These are phyloP conservation scores for Coniochaeta pulveracea DNA, from an alignment of 2,329 filamentous ascomycete species.

Conservation along the genomic window DNA sequence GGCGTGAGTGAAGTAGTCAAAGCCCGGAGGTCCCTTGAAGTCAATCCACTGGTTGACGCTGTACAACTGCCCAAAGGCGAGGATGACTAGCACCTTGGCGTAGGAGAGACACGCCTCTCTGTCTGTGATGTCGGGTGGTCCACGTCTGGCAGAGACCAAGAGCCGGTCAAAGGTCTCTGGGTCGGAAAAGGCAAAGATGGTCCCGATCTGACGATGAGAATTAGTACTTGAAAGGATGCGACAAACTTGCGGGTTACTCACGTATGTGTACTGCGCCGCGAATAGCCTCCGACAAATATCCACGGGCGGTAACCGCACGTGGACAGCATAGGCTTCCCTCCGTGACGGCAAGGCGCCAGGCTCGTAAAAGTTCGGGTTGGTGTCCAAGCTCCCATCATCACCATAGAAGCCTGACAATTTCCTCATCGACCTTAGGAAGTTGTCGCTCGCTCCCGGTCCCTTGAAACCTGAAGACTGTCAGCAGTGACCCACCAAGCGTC, in stretches of 20 bases:
- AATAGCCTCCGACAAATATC: slow-evolving; percentile 39
- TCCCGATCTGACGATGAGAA: too few relatives aligned
- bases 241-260: too few relatives aligned
- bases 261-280: slow-evolving; percentile 39
- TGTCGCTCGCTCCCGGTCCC: slow-evolving; percentile 25
- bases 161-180: slow-evolving; percentile 33
- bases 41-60: slow-evolving; percentile 44
- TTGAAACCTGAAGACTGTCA: slow-evolving; percentile 14
- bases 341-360: slow-evolving; percentile 21
- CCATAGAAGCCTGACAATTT: slow-evolving; percentile 21
- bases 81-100: slow-evolving; percentile 38
- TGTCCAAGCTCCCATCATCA: slow-evolving; percentile 20
- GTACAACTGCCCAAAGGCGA: slow-evolving; percentile 45
- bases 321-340: slow-evolving; percentile 12
- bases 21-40: slow-evolving; percentile 40
- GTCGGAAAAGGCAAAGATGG: slow-evolving; percentile 42
- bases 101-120: slow-evolving; percentile 35
- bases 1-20: slow-evolving; percentile 40
- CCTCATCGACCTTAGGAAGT: slow-evolving; percentile 23
- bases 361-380: slow-evolving; percentile 21
- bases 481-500: background rate
- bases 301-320: slow-evolving; percentile 32
- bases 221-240: too few relatives aligned
- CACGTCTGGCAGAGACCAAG: slow-evolving; percentile 30
- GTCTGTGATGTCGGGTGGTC: slow-evolving; percentile 27